These are phyloP conservation scores for Globisporangium apiculatum DNA, from an alignment of 352 stramenopile species.

Conservation along the genomic window DNA sequence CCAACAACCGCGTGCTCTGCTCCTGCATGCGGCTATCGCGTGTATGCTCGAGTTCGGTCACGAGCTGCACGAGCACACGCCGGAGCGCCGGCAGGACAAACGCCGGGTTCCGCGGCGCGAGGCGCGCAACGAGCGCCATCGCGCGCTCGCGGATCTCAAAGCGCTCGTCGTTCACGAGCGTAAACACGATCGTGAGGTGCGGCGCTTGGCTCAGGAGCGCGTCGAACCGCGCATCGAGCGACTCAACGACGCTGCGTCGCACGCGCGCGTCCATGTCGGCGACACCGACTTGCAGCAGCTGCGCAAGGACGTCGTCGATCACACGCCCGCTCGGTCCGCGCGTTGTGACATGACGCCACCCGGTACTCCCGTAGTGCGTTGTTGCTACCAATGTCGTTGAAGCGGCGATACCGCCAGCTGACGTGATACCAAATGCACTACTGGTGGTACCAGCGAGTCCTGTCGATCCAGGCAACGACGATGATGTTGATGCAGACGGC, in stretches of 20 bases:
- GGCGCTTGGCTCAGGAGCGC: slow-evolving; percentile 89
- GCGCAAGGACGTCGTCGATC: slow-evolving; percentile 91
- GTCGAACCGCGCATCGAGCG: slow-evolving; percentile 92
- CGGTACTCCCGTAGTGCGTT: slow-evolving; percentile 1
- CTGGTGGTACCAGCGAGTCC: not conserved
- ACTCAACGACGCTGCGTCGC: slow-evolving; percentile 90
- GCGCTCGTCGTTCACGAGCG: slow-evolving; percentile 93
- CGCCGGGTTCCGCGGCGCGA: slow-evolving; percentile 93
- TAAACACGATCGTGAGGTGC: slow-evolving; percentile 91
- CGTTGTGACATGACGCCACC: slow-evolving; percentile 64
- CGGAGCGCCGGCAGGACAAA: slow-evolving; percentile 93
- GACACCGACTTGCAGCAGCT: slow-evolving; percentile 89
- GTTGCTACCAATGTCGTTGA: too few species aligned
- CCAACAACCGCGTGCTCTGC: slow-evolving; percentile 84
- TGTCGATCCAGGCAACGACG: too few species aligned
- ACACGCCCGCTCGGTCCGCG: slow-evolving; percentile 82
- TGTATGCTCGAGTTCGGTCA: slow-evolving; percentile 94
- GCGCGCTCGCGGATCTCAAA: slow-evolving; percentile 84
- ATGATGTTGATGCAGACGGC: slow-evolving; percentile 14
- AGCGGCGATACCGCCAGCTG: too few species aligned
- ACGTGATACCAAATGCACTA: not conserved
- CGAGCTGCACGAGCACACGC: slow-evolving; percentile 90
- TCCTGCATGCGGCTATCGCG: slow-evolving; percentile 82
- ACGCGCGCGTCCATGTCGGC: slow-evolving; percentile 90
- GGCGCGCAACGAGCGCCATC: slow-evolving; percentile 91